A percentile compares a stretch with the other conserved stretches of the same genome.
Evolutionary conservation across 78 protist species (phyloP).

Genomic region (Dictyostelium capitatum): DNA sequence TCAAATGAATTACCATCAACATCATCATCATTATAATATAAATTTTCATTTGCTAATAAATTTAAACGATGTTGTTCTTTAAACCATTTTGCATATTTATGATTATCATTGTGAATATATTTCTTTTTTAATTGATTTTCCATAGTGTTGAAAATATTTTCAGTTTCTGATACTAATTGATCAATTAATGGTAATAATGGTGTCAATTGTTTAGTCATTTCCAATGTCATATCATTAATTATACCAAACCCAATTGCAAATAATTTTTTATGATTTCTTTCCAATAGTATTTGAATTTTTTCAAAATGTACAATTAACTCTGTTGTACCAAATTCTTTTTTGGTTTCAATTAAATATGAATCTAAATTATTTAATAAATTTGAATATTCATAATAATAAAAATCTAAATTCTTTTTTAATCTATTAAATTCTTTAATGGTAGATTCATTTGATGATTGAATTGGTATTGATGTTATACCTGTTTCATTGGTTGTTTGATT

Average conservation of each 20-base stretch:
- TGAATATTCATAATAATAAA: not conserved
- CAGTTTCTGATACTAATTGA: not conserved
- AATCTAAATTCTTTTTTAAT: not conserved
- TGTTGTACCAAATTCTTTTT: not conserved
- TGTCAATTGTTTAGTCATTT: not conserved
- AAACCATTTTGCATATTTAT: constrained; percentile 1
- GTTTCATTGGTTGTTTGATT: not conserved
- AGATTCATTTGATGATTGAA: not conserved
- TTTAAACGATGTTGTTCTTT: not conserved
- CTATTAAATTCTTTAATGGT: not conserved
- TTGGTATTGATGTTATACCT: not conserved
- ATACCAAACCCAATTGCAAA: constrained; percentile 7
- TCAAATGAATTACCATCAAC: not conserved
- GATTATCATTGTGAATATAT: constrained; percentile 15
- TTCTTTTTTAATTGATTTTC: not conserved
- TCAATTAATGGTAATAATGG: not conserved
- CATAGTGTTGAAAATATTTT: constrained; percentile 9
- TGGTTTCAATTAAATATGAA: constrained; percentile 1
- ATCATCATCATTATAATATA: not conserved
- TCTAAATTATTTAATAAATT: constrained; percentile 1
- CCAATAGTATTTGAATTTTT: constrained; percentile 1
- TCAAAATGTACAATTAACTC: not conserved
- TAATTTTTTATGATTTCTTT: constrained; percentile 44
- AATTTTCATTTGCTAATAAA: not conserved
- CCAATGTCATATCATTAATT: not conserved